Percentiles rank a stretch among this genome's conserved stretches.
Evolutionary conservation across 371 early-diverging fungal genomes (phyloP).

Genomic region (Batkoa obscura): DNA sequence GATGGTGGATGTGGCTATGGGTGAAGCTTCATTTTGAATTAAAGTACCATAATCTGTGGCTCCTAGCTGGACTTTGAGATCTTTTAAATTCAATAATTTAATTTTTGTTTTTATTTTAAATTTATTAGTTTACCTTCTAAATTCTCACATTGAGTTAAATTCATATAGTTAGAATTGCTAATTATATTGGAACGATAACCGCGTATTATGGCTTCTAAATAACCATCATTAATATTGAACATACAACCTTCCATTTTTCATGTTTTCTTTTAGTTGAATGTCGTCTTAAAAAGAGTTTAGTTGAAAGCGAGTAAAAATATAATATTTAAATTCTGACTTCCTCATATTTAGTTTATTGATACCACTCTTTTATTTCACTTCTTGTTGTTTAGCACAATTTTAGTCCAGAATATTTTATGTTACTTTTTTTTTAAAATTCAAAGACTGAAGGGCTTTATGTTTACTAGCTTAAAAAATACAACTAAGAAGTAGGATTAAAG

Average conservation of each 20-base stretch:
- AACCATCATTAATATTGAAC: conserved; percentile 85
- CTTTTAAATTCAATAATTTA: conserved; percentile 16
- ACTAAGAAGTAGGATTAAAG: too few relatives aligned
- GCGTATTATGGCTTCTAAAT: conserved; percentile 84
- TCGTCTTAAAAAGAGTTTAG: too few relatives aligned
- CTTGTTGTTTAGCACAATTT: too few relatives aligned
- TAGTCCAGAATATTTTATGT: too few relatives aligned
- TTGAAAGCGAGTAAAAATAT: too few relatives aligned
- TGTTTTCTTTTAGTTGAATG: too few relatives aligned
- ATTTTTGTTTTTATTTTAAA: not conserved
- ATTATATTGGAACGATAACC: conserved; percentile 84
- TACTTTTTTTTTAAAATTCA: too few relatives aligned
- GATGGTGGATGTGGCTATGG: conserved; percentile 82
- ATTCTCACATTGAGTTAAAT: conserved; percentile 93
- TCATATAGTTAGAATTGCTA: conserved; percentile 60
- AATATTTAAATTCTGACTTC: too few relatives aligned
- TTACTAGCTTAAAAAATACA: too few relatives aligned
- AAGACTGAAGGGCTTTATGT: too few relatives aligned
- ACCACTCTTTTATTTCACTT: too few relatives aligned
- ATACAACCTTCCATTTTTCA: conserved; percentile 27
- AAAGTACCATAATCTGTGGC: conserved; percentile 91
- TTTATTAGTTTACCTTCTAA: conserved; percentile 59
- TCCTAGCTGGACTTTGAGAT: conserved; percentile 76
- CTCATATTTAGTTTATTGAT: too few relatives aligned
- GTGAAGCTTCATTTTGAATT: conserved; percentile 89